These are phyloP conservation scores for Xylariaceae sp. DNA, from an alignment of 2,329 filamentous ascomycete genomes.

Conservation along the genomic window DNA sequence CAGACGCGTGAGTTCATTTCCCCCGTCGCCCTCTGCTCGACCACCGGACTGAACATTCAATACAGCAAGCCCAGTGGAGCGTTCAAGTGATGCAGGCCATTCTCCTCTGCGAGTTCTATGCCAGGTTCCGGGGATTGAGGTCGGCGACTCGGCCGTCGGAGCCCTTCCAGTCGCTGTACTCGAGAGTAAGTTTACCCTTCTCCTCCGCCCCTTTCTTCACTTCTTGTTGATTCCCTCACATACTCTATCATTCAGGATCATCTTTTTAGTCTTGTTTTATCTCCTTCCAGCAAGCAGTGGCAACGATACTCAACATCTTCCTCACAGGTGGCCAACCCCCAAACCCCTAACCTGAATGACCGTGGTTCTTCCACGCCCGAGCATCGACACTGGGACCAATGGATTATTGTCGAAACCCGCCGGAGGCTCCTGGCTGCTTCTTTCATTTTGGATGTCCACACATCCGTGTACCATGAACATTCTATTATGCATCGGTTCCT, in stretches of 20 bases:
- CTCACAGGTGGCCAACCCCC: slow-evolving; percentile 38
- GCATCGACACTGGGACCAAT: slow-evolving; percentile 44
- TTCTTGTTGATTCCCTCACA: slow-evolving; percentile 29
- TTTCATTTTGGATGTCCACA: slow-evolving; percentile 54
- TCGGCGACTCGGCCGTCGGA: slow-evolving; percentile 44
- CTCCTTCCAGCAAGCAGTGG: slow-evolving; percentile 26
- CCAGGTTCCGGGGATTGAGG: slow-evolving; percentile 51
- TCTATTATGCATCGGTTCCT: slow-evolving; percentile 35
- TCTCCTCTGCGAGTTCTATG: slow-evolving; percentile 52
- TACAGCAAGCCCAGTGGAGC: slow-evolving; percentile 46
- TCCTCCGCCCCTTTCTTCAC: slow-evolving; percentile 22
- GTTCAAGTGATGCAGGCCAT: slow-evolving; percentile 51
- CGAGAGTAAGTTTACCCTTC: slow-evolving; percentile 47
- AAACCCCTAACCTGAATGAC: slow-evolving; percentile 21
- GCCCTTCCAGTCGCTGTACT: slow-evolving; percentile 48
- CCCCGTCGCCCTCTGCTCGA: neutral
- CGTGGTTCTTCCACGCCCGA: slow-evolving; percentile 21
- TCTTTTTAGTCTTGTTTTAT: slow-evolving; percentile 32
- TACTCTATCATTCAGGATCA: slow-evolving; percentile 32
- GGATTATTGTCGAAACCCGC: slow-evolving; percentile 50
- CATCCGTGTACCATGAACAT: slow-evolving; percentile 52
- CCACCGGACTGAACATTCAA: slow-evolving; percentile 1
- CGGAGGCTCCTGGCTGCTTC: slow-evolving; percentile 53
- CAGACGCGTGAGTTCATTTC: slow-evolving; percentile 42
- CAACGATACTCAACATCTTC: slow-evolving; percentile 33